A percentile compares a stretch with the other conserved stretches of the same genome.
These are phyloP conservation scores for Aphanomyces astaci DNA, from an alignment of 352 stramenopile genomes.

Conservation along the genomic window DNA sequence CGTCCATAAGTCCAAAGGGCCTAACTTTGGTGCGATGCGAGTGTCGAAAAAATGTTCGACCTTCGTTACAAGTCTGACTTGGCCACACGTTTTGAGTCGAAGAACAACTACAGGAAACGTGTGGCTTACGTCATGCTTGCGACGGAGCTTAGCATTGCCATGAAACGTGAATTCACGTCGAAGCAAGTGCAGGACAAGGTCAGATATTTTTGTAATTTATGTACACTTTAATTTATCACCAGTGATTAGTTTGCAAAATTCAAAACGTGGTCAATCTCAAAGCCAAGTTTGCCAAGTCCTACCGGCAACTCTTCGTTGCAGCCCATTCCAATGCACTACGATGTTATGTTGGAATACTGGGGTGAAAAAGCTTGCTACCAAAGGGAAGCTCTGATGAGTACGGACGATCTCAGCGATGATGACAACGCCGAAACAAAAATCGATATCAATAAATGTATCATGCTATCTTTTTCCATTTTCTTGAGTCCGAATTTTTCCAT, in stretches of 20 bases:
- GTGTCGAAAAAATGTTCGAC: neutral
- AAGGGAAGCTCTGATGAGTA: too few relatives aligned
- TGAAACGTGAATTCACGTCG: neutral
- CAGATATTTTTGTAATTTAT: too few relatives aligned
- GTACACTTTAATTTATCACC: too few relatives aligned
- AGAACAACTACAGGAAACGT: constrained; percentile 4
- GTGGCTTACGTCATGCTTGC: neutral
- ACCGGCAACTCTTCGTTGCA: neutral
- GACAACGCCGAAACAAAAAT: too few relatives aligned
- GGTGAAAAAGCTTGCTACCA: too few relatives aligned
- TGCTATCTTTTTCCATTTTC: too few relatives aligned
- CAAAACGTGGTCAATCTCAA: neutral
- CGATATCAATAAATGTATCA: too few relatives aligned
- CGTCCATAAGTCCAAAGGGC: too few relatives aligned
- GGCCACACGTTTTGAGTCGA: neutral
- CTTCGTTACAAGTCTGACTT: neutral
- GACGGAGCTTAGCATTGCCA: neutral
- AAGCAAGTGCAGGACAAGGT: too few relatives aligned
- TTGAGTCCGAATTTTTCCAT: too few relatives aligned
- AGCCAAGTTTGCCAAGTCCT: neutral
- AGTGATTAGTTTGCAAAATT: neutral
- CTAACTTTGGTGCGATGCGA: neutral
- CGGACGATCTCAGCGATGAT: too few relatives aligned
- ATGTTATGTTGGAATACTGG: neutral
- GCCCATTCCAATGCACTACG: neutral